Evolutionary conservation across 768 basidiomycete species (phyloP), one percentile per base, ranked within the genome.

Genomic region (Terana coerulea): DNA sequence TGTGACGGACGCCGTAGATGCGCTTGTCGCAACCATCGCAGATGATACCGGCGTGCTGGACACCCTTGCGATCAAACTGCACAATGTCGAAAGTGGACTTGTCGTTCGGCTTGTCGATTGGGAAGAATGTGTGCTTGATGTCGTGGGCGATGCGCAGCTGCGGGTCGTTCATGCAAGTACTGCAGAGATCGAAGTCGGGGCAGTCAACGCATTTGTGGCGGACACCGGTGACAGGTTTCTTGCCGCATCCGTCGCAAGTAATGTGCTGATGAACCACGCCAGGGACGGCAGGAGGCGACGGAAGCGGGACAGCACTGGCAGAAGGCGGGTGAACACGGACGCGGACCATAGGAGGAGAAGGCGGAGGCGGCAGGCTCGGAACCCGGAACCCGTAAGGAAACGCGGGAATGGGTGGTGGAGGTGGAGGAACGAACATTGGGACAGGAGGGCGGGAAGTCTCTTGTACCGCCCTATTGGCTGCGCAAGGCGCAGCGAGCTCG

Each of bases 181-280:
- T 53, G 47, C 63, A 64, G 25, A 64, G 35, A 39, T 62, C 61
- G 48, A 58, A 64, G 46, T 64, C 75, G 42, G 75, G 72, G 64
- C 90, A 92, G 57, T 89, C 85, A 19, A 89, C 67, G 60, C 91
- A 93, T 66, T 92, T 93, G 65, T 89, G 83, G 37, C 91, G 75
- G 49, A 81, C 63, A 10, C 90, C 91, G 49, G 76, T 69, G 33
- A 92, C 73, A 3, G 67, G 75, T n/a, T n/a, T n/a, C 19, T 67
- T 57, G 5, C 74, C 57, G 65, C 91, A 94, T 14, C 58, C 59
- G 64, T 93, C 86, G 64, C 91, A 94, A 8, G 73, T 40, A n/a
- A 89, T 69, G 25, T 77, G 77, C 28, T 45, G 62, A 63, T 90
- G 87, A 10, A 65, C 59, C 4, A 52, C 12, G 6, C 44, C 44